A percentile compares a stretch with the other conserved stretches of the same genome.
Evolutionary conservation across 2,329 filamentous ascomycete genomes (phyloP).

Genomic region (Colletotrichum sp.): DNA sequence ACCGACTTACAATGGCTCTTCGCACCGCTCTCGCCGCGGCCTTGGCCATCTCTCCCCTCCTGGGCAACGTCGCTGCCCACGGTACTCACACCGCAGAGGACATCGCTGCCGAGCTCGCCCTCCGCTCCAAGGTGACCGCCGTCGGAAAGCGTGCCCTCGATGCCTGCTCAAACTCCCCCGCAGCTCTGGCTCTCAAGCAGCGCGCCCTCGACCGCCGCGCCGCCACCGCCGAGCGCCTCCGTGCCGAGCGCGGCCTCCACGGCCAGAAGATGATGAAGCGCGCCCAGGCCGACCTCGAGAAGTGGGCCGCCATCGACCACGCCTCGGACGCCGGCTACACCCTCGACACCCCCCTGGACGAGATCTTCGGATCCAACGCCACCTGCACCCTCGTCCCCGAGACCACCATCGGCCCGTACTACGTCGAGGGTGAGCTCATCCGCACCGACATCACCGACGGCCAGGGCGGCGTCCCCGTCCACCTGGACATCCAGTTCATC

Average conservation of each 20-base stretch:
- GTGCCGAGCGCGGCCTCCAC: slow-evolving; percentile 39
- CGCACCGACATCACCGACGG: slow-evolving; percentile 49
- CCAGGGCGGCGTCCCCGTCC: slow-evolving; percentile 46
- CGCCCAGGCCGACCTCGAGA: slow-evolving; percentile 33
- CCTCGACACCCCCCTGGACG: slow-evolving; percentile 36
- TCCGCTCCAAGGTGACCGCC: slow-evolving; percentile 35
- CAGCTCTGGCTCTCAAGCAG: slow-evolving; percentile 41
- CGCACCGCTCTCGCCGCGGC: slow-evolving; percentile 6
- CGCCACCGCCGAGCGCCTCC: slow-evolving; percentile 40
- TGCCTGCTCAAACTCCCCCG: slow-evolving; percentile 42
- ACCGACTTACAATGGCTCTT: background rate
- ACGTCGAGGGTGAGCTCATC: slow-evolving; percentile 49
- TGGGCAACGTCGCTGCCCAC: slow-evolving; percentile 31
- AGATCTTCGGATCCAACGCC: slow-evolving; percentile 22
- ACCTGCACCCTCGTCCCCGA: slow-evolving; percentile 18
- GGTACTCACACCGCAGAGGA: slow-evolving; percentile 34
- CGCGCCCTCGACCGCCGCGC: slow-evolving; percentile 45
- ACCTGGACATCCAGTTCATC: slow-evolving; percentile 30
- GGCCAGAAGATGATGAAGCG: slow-evolving; percentile 36
- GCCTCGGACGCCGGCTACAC: slow-evolving; percentile 31
- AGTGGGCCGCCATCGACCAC: slow-evolving; percentile 38
- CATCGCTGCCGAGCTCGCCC: slow-evolving; percentile 35
- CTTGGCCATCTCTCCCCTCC: slow-evolving; percentile 21
- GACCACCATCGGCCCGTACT: slow-evolving; percentile 26
- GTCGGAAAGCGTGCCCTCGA: slow-evolving; percentile 41